Conservation (phyloP, 2,329 filamentous ascomycete genomes). For the Lachnellula cervina region DNA sequence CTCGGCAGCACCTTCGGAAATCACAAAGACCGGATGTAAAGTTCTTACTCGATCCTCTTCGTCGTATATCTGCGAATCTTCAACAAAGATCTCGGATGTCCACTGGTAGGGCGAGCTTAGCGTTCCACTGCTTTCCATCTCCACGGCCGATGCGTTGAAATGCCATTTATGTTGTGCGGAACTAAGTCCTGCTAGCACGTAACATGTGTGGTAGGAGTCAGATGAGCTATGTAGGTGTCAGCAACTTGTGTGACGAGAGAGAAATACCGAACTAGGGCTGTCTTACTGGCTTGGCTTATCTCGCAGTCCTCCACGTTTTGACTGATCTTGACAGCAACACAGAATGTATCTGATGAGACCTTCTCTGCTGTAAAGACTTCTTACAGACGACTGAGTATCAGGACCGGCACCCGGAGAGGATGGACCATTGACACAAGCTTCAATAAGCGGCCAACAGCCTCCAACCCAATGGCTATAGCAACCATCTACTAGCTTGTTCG, state of each 20-base stretch:
- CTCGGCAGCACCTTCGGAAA: slow-evolving; percentile 56
- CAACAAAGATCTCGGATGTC: slow-evolving; percentile 39
- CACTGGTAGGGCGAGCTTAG: slow-evolving; percentile 34
- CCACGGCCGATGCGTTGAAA: slow-evolving; percentile 33
- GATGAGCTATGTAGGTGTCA: slow-evolving; percentile 50
- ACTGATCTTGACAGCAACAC: slow-evolving; percentile 74
- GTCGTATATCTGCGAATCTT: slow-evolving; percentile 61
- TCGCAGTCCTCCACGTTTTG: slow-evolving; percentile 70
- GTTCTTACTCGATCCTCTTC: slow-evolving; percentile 63
- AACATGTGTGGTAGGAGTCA: slow-evolving; percentile 91
- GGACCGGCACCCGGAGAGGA: slow-evolving; percentile 19
- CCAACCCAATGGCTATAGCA: slow-evolving; percentile 99
- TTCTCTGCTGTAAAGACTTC: slow-evolving; percentile 71
- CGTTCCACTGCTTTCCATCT: slow-evolving; percentile 31
- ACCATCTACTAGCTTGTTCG: slow-evolving; percentile 96
- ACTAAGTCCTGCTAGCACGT: slow-evolving; percentile 81
- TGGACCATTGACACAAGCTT: slow-evolving; percentile 65
- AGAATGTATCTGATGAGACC: slow-evolving; percentile 87
- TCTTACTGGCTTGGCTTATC: slow-evolving; percentile 86
- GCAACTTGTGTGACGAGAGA: slow-evolving; percentile 16
- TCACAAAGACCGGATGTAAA: slow-evolving; percentile 80
- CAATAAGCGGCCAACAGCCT: slow-evolving; percentile 86
- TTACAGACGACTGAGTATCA: slow-evolving; percentile 17
- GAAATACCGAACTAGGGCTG: background rate
- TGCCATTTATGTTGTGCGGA: slow-evolving; percentile 68